Evolutionary conservation across 352 stramenopile species (phyloP).

Genomic region (Aphanomyces cochlioides): DNA sequence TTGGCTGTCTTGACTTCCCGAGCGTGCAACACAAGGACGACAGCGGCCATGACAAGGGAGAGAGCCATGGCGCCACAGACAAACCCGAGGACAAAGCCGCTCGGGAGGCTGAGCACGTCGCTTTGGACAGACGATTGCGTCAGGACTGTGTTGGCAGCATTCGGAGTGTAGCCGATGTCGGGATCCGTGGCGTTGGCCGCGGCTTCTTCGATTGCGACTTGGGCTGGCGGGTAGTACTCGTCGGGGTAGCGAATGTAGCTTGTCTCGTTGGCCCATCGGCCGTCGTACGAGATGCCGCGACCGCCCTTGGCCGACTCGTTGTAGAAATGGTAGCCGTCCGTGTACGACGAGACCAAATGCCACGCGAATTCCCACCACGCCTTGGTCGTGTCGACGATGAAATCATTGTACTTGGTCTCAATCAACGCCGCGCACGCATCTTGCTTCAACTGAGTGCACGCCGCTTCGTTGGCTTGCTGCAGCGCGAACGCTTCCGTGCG

Average conservation of each 20-base stretch:
- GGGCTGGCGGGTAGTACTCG: constrained; percentile 2
- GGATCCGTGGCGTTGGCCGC: background rate
- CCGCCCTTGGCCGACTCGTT: constrained; percentile 6
- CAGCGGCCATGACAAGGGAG: background rate
- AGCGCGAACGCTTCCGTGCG: constrained; percentile 2
- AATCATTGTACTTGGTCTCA: constrained; percentile 6
- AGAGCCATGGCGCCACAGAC: background rate
- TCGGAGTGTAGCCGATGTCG: background rate
- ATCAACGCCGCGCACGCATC: background rate
- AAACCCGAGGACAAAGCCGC: constrained; percentile 10
- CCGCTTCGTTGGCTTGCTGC: constrained; percentile 1
- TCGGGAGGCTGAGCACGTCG: background rate
- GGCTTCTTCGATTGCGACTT: background rate
- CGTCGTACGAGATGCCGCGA: background rate
- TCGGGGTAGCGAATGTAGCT: constrained; percentile 11
- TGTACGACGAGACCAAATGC: constrained; percentile 20
- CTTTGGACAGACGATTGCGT: constrained; percentile 1
- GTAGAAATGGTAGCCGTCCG: constrained; percentile 22
- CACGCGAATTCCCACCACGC: constrained; percentile 27
- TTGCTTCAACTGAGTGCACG: background rate
- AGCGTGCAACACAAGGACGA: background rate
- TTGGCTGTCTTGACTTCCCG: background rate
- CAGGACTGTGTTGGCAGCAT: background rate
- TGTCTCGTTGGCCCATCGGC: background rate
- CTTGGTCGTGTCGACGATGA: background rate